A percentile compares a stretch with the other conserved stretches of the same genome.
Conservation (phyloP, 1,284 basidiomycete species). For the Austropuccinia psidii region DNA sequence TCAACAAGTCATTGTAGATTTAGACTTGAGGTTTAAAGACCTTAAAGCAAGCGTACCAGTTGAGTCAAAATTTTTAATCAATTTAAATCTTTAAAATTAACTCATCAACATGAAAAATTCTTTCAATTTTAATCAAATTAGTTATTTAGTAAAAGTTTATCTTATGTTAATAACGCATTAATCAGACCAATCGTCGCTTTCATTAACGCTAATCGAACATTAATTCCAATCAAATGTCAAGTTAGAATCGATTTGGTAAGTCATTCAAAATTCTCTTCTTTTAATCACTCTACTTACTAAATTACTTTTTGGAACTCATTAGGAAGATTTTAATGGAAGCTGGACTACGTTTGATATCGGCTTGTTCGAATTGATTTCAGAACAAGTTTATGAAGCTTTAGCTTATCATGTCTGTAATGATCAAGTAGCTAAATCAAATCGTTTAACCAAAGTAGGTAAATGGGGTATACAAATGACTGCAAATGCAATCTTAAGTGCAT, state of each 20-base stretch:
- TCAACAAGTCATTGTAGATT: constrained; percentile 59
- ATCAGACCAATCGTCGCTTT: constrained; percentile 96
- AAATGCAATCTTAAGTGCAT: constrained; percentile 57
- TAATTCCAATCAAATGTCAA: constrained; percentile 81
- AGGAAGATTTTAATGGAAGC: constrained; percentile 68
- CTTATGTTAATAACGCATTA: constrained; percentile 87
- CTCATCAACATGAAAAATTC: constrained; percentile 57
- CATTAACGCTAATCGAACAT: constrained; percentile 90
- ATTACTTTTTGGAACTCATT: background rate
- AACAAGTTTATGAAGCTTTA: constrained; percentile 76
- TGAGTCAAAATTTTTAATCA: constrained; percentile 78
- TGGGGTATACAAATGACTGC: constrained; percentile 72
- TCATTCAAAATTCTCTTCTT: background rate
- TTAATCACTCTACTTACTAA: background rate
- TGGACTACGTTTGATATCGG: constrained; percentile 62
- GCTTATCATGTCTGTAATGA: constrained; percentile 71
- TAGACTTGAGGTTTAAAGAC: constrained; percentile 91
- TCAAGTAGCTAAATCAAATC: constrained; percentile 68
- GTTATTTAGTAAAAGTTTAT: constrained; percentile 74
- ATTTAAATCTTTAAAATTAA: constrained; percentile 81
- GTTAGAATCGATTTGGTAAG: constrained; percentile 63
- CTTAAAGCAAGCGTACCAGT: constrained; percentile 85
- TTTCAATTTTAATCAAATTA: constrained; percentile 51
- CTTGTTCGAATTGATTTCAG: constrained; percentile 68
- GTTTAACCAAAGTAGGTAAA: constrained; percentile 73